A percentile compares a stretch with the other conserved stretches of the same genome.
Evolutionary conservation across 164 flowering plant genomes (phyloP).

Genomic region (Cinnamomum chago): DNA sequence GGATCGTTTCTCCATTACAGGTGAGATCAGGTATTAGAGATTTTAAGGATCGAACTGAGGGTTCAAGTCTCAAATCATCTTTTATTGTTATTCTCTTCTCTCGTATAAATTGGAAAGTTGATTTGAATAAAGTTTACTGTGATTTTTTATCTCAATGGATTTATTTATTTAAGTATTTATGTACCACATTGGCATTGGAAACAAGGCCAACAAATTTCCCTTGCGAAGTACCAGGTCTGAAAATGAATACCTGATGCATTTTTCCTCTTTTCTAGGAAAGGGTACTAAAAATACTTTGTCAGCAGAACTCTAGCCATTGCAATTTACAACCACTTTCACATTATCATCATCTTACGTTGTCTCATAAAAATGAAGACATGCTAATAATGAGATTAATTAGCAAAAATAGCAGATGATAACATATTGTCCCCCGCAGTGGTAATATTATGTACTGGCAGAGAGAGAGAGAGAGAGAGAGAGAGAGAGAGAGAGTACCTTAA

Average conservation of each 20-base stretch:
- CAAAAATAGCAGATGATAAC: neutral
- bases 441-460: neutral
- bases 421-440: neutral
- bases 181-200: too few species aligned
- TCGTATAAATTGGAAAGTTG: too few species aligned
- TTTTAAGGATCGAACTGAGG: too few species aligned
- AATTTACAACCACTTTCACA: neutral
- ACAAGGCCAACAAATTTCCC: too few species aligned
- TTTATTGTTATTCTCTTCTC: too few species aligned
- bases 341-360: neutral
- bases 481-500: conserved; percentile 51
- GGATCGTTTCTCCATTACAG: too few species aligned
- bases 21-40: too few species aligned
- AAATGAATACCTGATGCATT: neutral
- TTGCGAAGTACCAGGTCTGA: too few species aligned
- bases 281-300: neutral
- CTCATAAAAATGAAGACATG: neutral
- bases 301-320: neutral
- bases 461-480: neutral
- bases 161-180: too few species aligned
- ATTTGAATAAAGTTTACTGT: too few species aligned
- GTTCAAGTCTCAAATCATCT: too few species aligned
- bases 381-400: neutral
- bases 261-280: conserved; percentile 1
- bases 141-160: too few species aligned